Base-by-base conservation (phyloP, 2,329 filamentous ascomycete genomes). In the Pseudocercospora eumusae region DNA sequence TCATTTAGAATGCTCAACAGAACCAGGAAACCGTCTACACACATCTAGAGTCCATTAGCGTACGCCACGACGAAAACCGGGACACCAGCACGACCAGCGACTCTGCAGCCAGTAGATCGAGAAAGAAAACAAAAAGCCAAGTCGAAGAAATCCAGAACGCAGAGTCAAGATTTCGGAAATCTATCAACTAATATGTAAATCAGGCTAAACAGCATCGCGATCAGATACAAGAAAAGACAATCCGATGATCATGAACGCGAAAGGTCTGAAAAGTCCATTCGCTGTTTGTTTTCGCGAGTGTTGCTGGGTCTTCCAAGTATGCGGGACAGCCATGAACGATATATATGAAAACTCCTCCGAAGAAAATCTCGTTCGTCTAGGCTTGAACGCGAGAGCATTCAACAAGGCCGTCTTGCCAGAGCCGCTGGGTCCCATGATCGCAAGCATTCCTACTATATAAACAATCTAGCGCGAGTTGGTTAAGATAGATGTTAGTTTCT, bases 1-100 rank as follows among this genome's bases (percentile, higher is more conserved):
- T 83, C 84, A 73, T 95, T 95, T 25, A 95, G 80, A 1, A 86
- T 83, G 0, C 78, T 83, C 3, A 86, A 85, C 2, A 85, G 82
- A 0, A 95, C 90, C 74, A 95, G 82, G 77, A 95, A 95, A 0
- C 91, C 91, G 54, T 87, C 85, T 1, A 93, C 89, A 40, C 84
- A 86, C 90, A 95, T 95, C 91, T 90, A 96, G 4, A 95, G 79
- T 0, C 91, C 91, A 75, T 95, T 96, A 15, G 89, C 88, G 0
- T 95, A 84, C 0, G 89, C 81, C 45, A 93, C 83, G 47, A 95
- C 90, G 66, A 95, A 95, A 63, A 86, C 87, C 0, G 90, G 89
- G 87, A 84, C 7, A 93, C 78, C 8, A 95, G 79, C 1, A 95
- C 89, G n/a, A 95, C 90, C 0, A 95, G 83, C 0, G 88, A 88